Evolutionary conservation across 805 yeast species (phyloP), one percentile per base, ranked within the genome.

Genomic region (Kodamaea kaohsiungensis): DNA sequence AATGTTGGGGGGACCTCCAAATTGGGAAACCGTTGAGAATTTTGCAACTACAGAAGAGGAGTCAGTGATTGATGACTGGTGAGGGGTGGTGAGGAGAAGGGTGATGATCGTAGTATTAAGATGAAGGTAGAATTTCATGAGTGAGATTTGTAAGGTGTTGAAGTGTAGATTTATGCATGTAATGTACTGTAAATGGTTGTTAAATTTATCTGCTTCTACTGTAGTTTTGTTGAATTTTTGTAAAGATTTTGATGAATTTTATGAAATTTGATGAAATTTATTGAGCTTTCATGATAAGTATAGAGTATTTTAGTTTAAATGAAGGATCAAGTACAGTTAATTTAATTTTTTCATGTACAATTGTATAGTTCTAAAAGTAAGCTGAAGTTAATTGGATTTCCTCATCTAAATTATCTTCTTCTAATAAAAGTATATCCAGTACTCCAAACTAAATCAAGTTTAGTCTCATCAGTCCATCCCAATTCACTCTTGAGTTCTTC

Each of bases 361-460:
- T n/a, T n/a, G n/a, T n/a, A n/a, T n/a, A n/a, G n/a, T n/a, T n/a
- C n/a, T n/a, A n/a, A n/a, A n/a, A n/a, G n/a, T n/a, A n/a, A n/a
- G n/a, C n/a, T n/a, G n/a, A n/a, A n/a, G n/a, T n/a, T n/a, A n/a
- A n/a, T n/a, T n/a, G n/a, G n/a, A n/a, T n/a, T n/a, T n/a, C n/a
- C n/a, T n/a, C n/a, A n/a, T n/a, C 13, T n/a, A 39, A 39, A 40
- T 46, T 50, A 54, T 30, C 57, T 60, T 61, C 69, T 79, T 54
- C 71, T 75, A 50, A 81, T 69, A 54, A 83, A 73, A 5, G 80
- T 75, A 57, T 82, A 76, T 7, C 83, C 82, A 1, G 87, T 77
- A 52, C 75, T 70, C 81, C 82, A 81, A 15, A 76, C 77, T 25
- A 80, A 59, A 39, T 67, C 75, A 45, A 84, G 60, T n/a, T 51